Base-by-base conservation (phyloP, 169 alveolate genomes). In the Plasmodium gonderi region DNA sequence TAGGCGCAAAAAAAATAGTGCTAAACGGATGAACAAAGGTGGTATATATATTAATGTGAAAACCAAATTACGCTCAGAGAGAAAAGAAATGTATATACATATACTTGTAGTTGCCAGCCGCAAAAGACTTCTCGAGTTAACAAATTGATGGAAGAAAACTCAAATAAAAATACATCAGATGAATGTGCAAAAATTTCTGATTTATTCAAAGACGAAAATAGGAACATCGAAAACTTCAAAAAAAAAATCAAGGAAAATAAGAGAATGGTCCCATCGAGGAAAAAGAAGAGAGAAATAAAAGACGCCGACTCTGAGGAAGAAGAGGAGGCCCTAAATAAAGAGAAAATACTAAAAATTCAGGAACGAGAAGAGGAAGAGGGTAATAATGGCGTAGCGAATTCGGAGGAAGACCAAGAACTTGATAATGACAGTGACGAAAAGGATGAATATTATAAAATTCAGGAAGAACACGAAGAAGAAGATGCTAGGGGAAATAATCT, bases 221-320 rank as follows among this genome's bases (percentile, higher is more conserved):
- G 77, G 29, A 38, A 47, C n/a, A 80, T 23, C 9, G 92, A 83
- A 44, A 83, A 36, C 67, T 40, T 47, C 44, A 45, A 83, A 51
- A 33, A 33, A 40, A 83, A 26, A 36, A 72, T 69, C 74, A 83
- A 44, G 44, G 33, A 44, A 17, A 38, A 38, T 23, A 83, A 47
- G 42, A 49, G 29, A 29, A 12, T 47, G 20, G 36, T 14, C 11
- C 40, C 74, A 9, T 60, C 72, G 40, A 60, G 38, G 72, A 69
- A 68, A 20, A 83, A 72, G 65, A 67, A 72, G 49, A 68, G 79
- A n/a, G 64, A 83, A 83, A 83, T 36, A 31, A 83, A 69, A 17
- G 82, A 51, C 51, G 54, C 68, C 7, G 79, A 38, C 31, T 64
- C 64, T 14, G 47, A 12, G 36, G 42, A 78, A 51, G 60, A 78